phyloP scores from a whole-genome alignment of 2,329 filamentous ascomycete genomes.

The Pseudogymnoascus sp. region DNA sequence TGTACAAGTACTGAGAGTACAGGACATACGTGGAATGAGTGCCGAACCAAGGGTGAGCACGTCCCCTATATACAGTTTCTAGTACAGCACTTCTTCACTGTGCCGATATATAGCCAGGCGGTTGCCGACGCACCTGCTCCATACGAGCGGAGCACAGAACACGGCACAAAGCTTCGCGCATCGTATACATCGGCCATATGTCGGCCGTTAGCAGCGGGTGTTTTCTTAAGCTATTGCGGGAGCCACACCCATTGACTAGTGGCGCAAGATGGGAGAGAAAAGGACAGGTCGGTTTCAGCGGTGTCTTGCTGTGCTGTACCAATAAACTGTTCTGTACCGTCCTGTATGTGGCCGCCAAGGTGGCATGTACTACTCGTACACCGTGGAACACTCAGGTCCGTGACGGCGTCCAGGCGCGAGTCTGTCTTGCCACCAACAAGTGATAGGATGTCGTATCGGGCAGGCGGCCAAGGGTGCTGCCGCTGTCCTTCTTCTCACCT shows the following conservation, averaged over 20 bases:
- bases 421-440: background rate
- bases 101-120: background rate
- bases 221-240: conserved; percentile 1
- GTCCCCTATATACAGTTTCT: background rate
- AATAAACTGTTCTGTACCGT: background rate
- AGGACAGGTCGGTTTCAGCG: background rate
- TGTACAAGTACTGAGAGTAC: background rate
- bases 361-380: background rate
- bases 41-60: background rate
- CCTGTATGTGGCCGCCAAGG: background rate
- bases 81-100: background rate
- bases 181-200: background rate
- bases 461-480: background rate
- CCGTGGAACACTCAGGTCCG: background rate
- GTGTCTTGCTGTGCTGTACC: background rate
- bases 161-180: background rate
- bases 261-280: background rate
- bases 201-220: background rate
- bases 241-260: background rate
- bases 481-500: background rate
- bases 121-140: background rate
- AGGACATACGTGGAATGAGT: background rate
- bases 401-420: background rate
- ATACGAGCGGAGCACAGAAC: background rate
- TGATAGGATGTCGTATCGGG: conserved; percentile 3